A percentile compares a stretch with the other conserved stretches of the same genome.
These are phyloP conservation scores for Zygotorulaspora chibaensis DNA, from an alignment of 805 yeast species.

Conservation along the genomic window DNA sequence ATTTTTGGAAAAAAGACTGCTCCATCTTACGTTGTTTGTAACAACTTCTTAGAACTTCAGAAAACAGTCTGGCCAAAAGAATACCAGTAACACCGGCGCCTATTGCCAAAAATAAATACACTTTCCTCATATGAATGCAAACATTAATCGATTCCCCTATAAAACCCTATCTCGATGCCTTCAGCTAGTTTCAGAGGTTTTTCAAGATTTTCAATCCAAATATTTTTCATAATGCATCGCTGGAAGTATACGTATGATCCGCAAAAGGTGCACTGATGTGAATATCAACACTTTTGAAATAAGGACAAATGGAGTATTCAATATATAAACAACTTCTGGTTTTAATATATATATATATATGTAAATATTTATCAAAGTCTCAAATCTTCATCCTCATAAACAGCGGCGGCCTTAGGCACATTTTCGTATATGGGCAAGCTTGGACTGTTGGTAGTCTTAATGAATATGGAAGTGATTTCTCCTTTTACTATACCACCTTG, in stretches of 20 bases:
- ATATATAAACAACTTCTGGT: background rate
- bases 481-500: slow-evolving; percentile 54
- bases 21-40: slow-evolving; percentile 6
- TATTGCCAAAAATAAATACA: background rate
- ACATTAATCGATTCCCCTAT: background rate
- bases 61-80: slow-evolving; percentile 1
- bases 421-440: slow-evolving; percentile 52
- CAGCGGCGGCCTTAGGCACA: background rate
- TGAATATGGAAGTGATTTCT: slow-evolving; percentile 47
- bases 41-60: slow-evolving; percentile 3
- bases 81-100: slow-evolving; percentile 5
- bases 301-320: background rate
- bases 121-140: slow-evolving; percentile 2
- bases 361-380: background rate
- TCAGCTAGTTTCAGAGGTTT: background rate
- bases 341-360: background rate
- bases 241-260: too few relatives aligned
- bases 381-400: background rate
- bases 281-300: background rate
- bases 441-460: slow-evolving; percentile 63
- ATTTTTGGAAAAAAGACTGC: slow-evolving; percentile 11
- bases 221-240: background rate
- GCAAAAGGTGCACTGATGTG: background rate
- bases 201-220: background rate
- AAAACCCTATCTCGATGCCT: background rate